These are phyloP conservation scores for Solanum chacoense DNA, from an alignment of 305 asterid genomes.

Conservation along the genomic window DNA sequence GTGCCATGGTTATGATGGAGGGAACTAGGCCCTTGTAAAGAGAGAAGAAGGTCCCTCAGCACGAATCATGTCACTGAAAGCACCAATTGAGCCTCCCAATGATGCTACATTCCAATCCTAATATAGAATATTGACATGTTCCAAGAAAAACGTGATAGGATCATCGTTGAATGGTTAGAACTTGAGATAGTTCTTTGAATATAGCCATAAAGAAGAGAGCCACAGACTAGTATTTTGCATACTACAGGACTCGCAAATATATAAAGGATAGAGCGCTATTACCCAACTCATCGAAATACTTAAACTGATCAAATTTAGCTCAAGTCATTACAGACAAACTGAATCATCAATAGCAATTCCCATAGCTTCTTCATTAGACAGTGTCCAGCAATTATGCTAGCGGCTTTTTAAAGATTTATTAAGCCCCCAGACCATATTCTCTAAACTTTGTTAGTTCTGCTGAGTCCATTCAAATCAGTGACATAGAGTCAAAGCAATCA, in stretches of 20 bases:
- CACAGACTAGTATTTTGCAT: background rate
- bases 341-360: background rate
- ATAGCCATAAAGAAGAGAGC: background rate
- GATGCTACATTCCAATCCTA: slow-evolving; percentile 90
- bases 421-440: background rate
- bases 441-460: background rate
- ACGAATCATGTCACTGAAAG: slow-evolving; percentile 67
- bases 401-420: background rate
- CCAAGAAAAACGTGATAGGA: background rate
- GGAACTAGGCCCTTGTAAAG: slow-evolving; percentile 85
- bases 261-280: background rate
- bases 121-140: slow-evolving; percentile 29
- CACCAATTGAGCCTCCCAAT: slow-evolving; percentile 71
- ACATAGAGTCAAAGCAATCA: background rate
- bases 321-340: background rate
- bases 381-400: background rate
- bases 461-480: background rate
- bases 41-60: slow-evolving; percentile 74
- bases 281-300: background rate
- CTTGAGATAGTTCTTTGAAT: background rate
- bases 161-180: background rate
- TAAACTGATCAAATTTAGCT: background rate
- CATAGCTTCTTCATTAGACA: background rate
- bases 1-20: slow-evolving; percentile 86
- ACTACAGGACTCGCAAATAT: background rate